Evolutionary conservation across 2,329 filamentous ascomycete species (phyloP).

Genomic region (Botrytis sinoallii): DNA sequence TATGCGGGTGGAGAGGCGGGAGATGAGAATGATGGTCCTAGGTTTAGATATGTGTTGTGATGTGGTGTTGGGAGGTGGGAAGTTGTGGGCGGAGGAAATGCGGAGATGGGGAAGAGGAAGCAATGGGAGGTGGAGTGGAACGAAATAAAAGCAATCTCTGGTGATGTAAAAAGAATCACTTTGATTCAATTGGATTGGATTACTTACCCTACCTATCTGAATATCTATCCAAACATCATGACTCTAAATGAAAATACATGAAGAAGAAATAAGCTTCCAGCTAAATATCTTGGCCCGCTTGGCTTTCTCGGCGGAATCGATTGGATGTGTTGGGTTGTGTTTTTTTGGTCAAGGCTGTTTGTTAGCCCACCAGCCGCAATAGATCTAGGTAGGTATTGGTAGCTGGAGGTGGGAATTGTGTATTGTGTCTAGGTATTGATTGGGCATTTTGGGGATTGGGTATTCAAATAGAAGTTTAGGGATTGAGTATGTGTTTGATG

Average conservation of each 20-base stretch:
- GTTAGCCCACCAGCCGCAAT: too few species aligned
- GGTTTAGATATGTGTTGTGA: slow-evolving; percentile 31
- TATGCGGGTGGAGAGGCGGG: slow-evolving; percentile 12
- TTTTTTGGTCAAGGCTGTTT: too few species aligned
- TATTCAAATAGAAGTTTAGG: too few species aligned
- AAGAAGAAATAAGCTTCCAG: slow-evolving; percentile 6
- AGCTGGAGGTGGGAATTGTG: too few species aligned
- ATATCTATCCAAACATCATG: neutral
- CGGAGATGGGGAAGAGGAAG: neutral
- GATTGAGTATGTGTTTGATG: too few species aligned
- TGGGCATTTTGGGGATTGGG: too few species aligned
- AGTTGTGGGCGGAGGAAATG: neutral
- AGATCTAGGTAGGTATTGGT: too few species aligned
- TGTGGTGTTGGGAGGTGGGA: neutral
- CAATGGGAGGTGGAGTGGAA: neutral
- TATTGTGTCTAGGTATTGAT: too few species aligned
- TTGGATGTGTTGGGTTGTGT: neutral
- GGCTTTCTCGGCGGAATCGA: neutral
- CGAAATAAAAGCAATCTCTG: neutral
- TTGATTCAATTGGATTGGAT: neutral
- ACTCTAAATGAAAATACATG: neutral
- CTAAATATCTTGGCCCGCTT: neutral
- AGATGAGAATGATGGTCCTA: slow-evolving; percentile 33
- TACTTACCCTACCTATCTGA: too few species aligned
- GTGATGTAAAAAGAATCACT: neutral